A percentile compares a stretch with the other conserved stretches of the same genome.
Conservation (phyloP, 495 filamentous ascomycete species). For the Penicillium maclennaniae region DNA sequence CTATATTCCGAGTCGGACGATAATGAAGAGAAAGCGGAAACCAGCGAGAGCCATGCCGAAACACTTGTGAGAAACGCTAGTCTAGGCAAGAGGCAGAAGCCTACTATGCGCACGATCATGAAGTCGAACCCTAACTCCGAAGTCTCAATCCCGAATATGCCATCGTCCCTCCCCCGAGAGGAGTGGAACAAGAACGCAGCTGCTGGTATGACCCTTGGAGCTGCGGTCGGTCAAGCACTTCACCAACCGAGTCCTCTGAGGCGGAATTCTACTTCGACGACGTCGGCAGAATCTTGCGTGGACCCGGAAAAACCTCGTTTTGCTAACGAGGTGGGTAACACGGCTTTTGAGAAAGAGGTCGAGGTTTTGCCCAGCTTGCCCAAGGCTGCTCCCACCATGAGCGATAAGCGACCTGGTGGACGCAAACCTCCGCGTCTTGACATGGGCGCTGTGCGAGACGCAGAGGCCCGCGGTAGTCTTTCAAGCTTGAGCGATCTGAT, state of each 20-base stretch:
- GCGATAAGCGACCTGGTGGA: conserved; percentile 37
- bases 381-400: conserved; percentile 38
- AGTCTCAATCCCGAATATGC: conserved; percentile 14
- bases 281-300: conserved; percentile 27
- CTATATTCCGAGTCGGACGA: conserved; percentile 37
- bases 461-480: conserved; percentile 78
- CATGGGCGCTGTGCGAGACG: conserved; percentile 71
- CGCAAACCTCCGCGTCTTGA: conserved; percentile 72
- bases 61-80: conserved; percentile 74
- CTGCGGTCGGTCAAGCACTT: conserved; percentile 13
- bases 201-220: conserved; percentile 7
- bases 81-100: conserved; percentile 67
- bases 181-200: conserved; percentile 19
- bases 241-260: conserved; percentile 20
- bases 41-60: conserved; percentile 48
- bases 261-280: conserved; percentile 26
- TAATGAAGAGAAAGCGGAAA: conserved; percentile 33
- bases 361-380: conserved; percentile 35
- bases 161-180: background rate
- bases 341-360: conserved; percentile 26
- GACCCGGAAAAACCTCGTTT: conserved; percentile 38
- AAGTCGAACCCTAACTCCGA: conserved; percentile 31
- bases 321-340: conserved; percentile 9
- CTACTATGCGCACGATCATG: conserved; percentile 63
- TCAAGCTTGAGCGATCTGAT: conserved; percentile 93